These are phyloP conservation scores for Aeschynomene evenia DNA, from an alignment of 306 rosid species.

Conservation along the genomic window DNA sequence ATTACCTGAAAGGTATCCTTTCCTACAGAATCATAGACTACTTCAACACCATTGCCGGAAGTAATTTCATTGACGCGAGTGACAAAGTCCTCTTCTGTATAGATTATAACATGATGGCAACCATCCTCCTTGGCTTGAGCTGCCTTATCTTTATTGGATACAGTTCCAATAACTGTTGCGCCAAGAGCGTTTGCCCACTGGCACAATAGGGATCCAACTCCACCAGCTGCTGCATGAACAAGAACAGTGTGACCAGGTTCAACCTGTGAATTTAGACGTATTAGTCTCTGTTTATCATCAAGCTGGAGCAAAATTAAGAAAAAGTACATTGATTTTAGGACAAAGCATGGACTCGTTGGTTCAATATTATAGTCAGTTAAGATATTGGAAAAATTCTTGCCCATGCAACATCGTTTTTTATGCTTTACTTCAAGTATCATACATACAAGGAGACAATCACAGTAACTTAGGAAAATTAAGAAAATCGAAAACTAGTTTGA, in stretches of 20 bases:
- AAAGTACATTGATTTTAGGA: neutral
- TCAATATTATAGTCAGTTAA: neutral
- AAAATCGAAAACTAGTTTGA: too few relatives aligned
- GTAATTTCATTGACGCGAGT: constrained; percentile 77
- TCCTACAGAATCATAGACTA: constrained; percentile 92
- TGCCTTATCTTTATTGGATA: constrained; percentile 80
- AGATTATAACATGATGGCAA: constrained; percentile 75
- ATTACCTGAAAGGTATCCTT: constrained; percentile 88
- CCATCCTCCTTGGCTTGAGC: constrained; percentile 93
- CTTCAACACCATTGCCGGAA: constrained; percentile 79
- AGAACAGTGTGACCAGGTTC: constrained; percentile 76
- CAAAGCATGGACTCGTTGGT: neutral
- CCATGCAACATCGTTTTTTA: neutral
- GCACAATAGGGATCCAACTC: constrained; percentile 89
- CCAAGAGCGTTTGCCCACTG: constrained; percentile 95
- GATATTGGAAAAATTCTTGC: neutral
- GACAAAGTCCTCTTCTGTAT: constrained; percentile 76
- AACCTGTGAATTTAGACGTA: constrained; percentile 45
- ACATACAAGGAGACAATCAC: neutral
- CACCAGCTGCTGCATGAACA: constrained; percentile 96
- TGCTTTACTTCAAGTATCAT: neutral
- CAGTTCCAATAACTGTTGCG: constrained; percentile 89
- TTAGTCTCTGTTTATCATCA: neutral
- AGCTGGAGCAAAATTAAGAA: neutral
- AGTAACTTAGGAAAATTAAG: neutral